Evolutionary conservation across 2,329 filamentous ascomycete species (phyloP), one percentile per base, ranked within the genome.

Genomic region (Chalara sp.): DNA sequence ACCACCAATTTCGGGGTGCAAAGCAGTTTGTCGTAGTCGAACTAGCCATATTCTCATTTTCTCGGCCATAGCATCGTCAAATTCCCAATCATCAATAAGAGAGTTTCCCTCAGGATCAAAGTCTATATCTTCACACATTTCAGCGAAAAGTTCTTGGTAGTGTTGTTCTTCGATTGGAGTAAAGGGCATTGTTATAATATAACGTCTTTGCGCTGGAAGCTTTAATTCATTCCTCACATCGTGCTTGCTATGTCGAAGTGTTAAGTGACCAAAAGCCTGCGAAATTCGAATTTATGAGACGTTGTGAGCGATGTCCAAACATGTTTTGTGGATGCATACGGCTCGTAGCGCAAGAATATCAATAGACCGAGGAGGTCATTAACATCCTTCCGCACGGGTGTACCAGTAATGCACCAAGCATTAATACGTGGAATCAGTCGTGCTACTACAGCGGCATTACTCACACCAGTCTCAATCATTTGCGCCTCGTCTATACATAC

Each of bases 381-480:
- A 29, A 92, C 78, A 55, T 89, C 79, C 57, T 89, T 88, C 57
- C 87, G 86, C 37, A 97, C 77, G 0, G 93, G 93, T 1, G 93
- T 99, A 41, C 89, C 93, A 0, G 89, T 92, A 40, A 99, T 83
- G 11, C 86, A 90, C 93, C 93, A 97, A 2, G 89, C 85, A 68
- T 96, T 91, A 56, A 87, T 70, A 31, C 93, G 80, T 43, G 92
- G 90, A 54, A 99, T 85, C 30, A 86, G 72, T 40, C 83, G 81
- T 35, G 90, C 90, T 11, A 96, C 83, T 44, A 77, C 80, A 1
- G 93, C 91, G 31, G 92, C 88, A 58, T 89, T 84, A 60, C 83
- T 91, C 4, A 95, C 83, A 33, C 90, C 89, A 57, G 81, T 92
- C 65, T 97, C 92, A 41, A 97, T 83, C 86, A 96, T 95, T 63